A percentile compares a stretch with the other conserved stretches of the same genome.
Evolutionary conservation across 176 grass and related monocot genomes (phyloP).

Genomic region (Musa troglodytarum): DNA sequence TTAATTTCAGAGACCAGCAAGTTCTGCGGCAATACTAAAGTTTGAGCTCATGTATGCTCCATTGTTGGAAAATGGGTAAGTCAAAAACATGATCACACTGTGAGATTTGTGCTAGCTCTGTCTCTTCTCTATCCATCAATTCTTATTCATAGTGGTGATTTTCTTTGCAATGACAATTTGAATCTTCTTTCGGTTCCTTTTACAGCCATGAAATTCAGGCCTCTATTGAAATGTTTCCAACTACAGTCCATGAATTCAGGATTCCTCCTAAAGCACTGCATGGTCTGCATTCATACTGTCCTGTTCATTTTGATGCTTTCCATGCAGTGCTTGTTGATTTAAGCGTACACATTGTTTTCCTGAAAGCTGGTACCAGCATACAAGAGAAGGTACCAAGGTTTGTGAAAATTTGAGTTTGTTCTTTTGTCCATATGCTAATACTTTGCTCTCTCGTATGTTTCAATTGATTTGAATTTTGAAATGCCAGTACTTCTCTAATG

Average conservation of each 20-base stretch:
- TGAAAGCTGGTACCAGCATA: slow-evolving; percentile 55
- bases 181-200: slow-evolving; percentile 28
- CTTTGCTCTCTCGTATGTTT: not conserved
- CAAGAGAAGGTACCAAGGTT: slow-evolving; percentile 75
- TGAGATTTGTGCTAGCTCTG: not conserved
- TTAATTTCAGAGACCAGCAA: slow-evolving; percentile 55
- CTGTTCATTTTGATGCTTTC: slow-evolving; percentile 85
- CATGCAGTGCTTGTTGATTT: slow-evolving; percentile 84
- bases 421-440: slow-evolving; percentile 2
- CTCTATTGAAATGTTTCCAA: slow-evolving; percentile 45
- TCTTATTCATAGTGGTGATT: not conserved
- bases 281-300: slow-evolving; percentile 81
- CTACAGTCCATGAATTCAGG: slow-evolving; percentile 80
- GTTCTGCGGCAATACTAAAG: slow-evolving; percentile 67
- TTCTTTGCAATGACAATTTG: not conserved
- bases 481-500: slow-evolving; percentile 14
- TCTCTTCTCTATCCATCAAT: not conserved
- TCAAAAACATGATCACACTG: slow-evolving; percentile 7
- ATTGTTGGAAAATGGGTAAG: slow-evolving; percentile 45
- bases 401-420: slow-evolving; percentile 31
- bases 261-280: slow-evolving; percentile 72
- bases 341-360: slow-evolving; percentile 67
- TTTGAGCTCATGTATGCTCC: slow-evolving; percentile 79
- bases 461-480: slow-evolving; percentile 3
- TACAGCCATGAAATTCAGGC: slow-evolving; percentile 50